Percentiles rank a stretch among this genome's conserved stretches.
Conservation (phyloP, 176 grass and related monocot genomes). For the Luzula sylvatica region DNA sequence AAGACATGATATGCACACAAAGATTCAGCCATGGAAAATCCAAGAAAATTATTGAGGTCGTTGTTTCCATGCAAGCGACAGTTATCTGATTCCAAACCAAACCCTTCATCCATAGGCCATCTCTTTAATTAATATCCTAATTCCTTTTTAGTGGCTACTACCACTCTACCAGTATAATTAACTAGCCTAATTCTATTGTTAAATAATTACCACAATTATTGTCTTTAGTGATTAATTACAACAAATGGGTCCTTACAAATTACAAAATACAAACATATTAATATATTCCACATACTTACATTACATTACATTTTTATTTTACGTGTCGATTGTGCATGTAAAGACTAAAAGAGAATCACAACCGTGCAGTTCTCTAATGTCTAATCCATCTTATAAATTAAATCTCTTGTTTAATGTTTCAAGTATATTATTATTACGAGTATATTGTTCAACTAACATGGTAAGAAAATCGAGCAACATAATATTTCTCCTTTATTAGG, state of each 20-base stretch:
- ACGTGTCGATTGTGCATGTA: constrained; percentile 4
- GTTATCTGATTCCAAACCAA: constrained; percentile 24
- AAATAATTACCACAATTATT: constrained; percentile 1
- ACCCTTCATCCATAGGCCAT: constrained; percentile 13
- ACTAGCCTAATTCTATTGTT: background rate
- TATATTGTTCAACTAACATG: too few relatives aligned
- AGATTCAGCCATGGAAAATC: background rate
- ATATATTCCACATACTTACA: too few relatives aligned
- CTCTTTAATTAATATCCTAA: background rate
- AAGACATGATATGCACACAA: background rate
- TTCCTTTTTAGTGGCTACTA: background rate
- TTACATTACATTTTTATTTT: too few relatives aligned
- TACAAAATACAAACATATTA: too few relatives aligned
- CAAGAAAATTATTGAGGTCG: background rate
- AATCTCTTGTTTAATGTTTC: constrained; percentile 8
- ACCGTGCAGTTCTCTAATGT: constrained; percentile 8
- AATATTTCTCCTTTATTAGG: too few relatives aligned
- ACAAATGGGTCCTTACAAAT: background rate
- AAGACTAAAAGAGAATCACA: background rate
- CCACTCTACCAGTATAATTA: too few relatives aligned
- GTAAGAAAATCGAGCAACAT: too few relatives aligned
- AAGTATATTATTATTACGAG: too few relatives aligned
- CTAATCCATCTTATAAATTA: too few relatives aligned
- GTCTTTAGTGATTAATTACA: background rate
- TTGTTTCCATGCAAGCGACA: constrained; percentile 15